Conservation (phyloP, 495 filamentous ascomycete species). For the Xylaria flabelliformis region DNA sequence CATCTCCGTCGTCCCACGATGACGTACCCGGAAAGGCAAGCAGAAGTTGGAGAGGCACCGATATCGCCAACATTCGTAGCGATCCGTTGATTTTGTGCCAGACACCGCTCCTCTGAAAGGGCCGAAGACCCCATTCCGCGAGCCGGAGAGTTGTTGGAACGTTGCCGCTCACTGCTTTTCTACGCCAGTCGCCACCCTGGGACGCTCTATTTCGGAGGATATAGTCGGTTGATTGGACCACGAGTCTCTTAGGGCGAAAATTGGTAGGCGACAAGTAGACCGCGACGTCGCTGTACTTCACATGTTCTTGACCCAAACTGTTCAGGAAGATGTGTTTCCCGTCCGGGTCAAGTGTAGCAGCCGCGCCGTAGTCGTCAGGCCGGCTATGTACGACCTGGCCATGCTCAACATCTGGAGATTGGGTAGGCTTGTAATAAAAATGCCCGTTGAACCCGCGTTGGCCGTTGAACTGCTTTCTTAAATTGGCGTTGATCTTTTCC, state of each 20-base stretch:
- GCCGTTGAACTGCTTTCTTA: background rate
- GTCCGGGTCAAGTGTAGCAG: background rate
- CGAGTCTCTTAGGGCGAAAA: slow-evolving; percentile 20
- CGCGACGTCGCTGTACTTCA: slow-evolving; percentile 26
- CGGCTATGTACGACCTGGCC: background rate
- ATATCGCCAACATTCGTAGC: background rate
- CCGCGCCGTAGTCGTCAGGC: background rate
- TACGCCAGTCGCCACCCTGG: slow-evolving; percentile 11
- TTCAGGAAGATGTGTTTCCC: slow-evolving; percentile 5
- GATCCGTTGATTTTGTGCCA: background rate
- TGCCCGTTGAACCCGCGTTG: slow-evolving; percentile 1
- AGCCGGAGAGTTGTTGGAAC: background rate
- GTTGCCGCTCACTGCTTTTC: background rate
- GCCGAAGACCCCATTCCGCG: slow-evolving; percentile 1
- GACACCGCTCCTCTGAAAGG: background rate
- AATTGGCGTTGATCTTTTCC: background rate
- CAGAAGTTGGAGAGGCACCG: slow-evolving; percentile 4
- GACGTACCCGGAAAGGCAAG: background rate
- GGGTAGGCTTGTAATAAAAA: background rate
- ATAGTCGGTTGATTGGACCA: slow-evolving; percentile 25
- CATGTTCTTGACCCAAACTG: background rate
- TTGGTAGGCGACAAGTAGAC: slow-evolving; percentile 27
- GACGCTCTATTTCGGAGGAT: slow-evolving; percentile 5
- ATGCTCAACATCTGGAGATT: slow-evolving; percentile 1
- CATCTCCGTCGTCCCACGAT: background rate